Evolutionary conservation across 1,284 basidiomycete genomes (phyloP), one percentile per base, ranked within the genome.

Genomic region (Melanopsichium pennsylvanicum): DNA sequence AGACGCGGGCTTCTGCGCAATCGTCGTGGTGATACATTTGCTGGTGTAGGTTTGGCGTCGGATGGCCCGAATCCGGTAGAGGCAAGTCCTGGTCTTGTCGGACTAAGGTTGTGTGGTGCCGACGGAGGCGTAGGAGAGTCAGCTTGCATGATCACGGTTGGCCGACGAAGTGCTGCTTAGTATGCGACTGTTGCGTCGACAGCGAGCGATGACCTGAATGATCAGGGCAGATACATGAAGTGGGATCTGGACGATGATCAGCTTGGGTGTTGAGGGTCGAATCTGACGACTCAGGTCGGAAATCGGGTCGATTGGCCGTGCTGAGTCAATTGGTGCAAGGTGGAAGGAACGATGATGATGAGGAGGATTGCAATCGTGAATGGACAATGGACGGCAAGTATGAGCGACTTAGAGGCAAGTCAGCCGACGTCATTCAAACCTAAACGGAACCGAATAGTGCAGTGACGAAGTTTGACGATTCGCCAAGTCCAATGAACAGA

Each of bases 1-100:
- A 57, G 54, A 15, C 60, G 60, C 32, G 57, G 29, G 26, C 60
- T 63, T 29, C 60, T 29, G 21, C 60, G 60, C 35, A 57, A 35
- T 4, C 60, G 60, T 23, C 39, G 47, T 22, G 44, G 43, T 4
- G 48, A 48, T 2, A 33, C 43, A 38, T 32, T 47, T 3, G 42
- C 43, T 4, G 52, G 47, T 5, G 51, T 45, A 25, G 46, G 23
- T 12, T 16, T 54, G 5, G 36, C n/a, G 6, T 55, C 27, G 33
- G 35, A 15, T 10, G 41, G 34, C 23, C 38, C 37, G 8, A 23
- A 15, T 9, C 11, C 11, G 5, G 39, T 31, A 12, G n/a, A 9
- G 11, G 11, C 5, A 21, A 22, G n/a, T 5, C 16, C 22, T 27
- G 22, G 23, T 21, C 38, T 35, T 3, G 41, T 15, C 6, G 48